Base-by-base conservation (phyloP, 208 protist species). In the Acanthamoeba lenticulata region DNA sequence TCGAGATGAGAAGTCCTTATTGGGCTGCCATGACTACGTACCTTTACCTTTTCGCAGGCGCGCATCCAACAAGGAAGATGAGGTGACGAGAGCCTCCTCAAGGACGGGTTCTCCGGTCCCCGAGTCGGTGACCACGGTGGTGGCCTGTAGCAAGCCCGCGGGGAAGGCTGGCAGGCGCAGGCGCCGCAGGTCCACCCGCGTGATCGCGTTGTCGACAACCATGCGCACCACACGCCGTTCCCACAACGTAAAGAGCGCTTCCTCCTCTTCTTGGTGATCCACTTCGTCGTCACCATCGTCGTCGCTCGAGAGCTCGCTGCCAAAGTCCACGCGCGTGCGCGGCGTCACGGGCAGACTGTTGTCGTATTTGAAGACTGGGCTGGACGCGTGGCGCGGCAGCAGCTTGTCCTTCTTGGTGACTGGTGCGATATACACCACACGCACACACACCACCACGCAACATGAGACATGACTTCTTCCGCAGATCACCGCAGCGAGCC, bases 21-120 rank as follows among this genome's bases (percentile, higher is more conserved):
- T n/a, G n/a, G n/a, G n/a, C n/a, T n/a, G n/a, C n/a, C n/a, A n/a
- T n/a, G n/a, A n/a, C n/a, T n/a, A n/a, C n/a, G n/a, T n/a, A n/a
- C n/a, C n/a, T n/a, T n/a, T 86, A 86, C 77, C 77, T 86, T 86
- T 86, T 27, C 77, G 77, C 44, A 86, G 40, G 36, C 77, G 77
- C 77, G 77, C 77, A 4, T 86, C 77, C 29, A 86, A 38, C 44
- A 52, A 21, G 19, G 77, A 86, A 19, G 77, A 57, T 5, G 77
- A 86, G 15, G 77, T 36, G 17, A 40, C 40, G 3, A 86, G 77
- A 38, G 77, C 21, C 21, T 86, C 77, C n/a, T 86, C 77, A 4
- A 32, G n/a, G 9, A 36, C 24, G 49, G 19, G 49, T 45, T 21
- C 19, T 1, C 17, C 38, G 34, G 67, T 24, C 49, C n/a, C 45